phyloP scores from a whole-genome alignment of 768 basidiomycete species.

The Phlebiopsis flavidoalba region DNA sequence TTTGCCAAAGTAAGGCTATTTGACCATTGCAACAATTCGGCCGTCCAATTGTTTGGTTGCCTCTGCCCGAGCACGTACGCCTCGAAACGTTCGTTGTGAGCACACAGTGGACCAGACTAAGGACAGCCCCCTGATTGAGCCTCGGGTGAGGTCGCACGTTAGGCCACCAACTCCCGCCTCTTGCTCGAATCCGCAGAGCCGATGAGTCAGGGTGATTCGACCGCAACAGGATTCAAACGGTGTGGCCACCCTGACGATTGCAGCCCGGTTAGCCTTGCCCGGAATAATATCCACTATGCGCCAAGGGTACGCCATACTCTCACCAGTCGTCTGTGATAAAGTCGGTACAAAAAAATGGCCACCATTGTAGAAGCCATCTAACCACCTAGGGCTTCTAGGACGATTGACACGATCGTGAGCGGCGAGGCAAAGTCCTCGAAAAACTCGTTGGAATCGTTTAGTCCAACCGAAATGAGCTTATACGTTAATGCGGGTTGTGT shows the following conservation, averaged over 20 bases:
- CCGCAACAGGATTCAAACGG: constrained; percentile 88
- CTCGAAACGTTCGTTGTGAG: constrained; percentile 92
- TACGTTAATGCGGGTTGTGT: background rate
- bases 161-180: constrained; percentile 52
- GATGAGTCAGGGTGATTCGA: constrained; percentile 93
- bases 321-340: constrained; percentile 94
- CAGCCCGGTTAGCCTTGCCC: background rate
- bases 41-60: constrained; percentile 94
- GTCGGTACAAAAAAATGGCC: constrained; percentile 95
- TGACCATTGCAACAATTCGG: constrained; percentile 61
- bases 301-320: constrained; percentile 19
- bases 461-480: background rate
- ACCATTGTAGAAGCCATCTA: constrained; percentile 94
- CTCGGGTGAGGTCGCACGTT: constrained; percentile 15
- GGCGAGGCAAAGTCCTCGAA: constrained; percentile 81
- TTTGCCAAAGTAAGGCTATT: background rate
- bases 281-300: background rate
- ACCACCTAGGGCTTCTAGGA: constrained; percentile 82
- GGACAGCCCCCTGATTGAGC: constrained; percentile 48
- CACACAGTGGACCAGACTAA: constrained; percentile 40
- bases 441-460: constrained; percentile 77
- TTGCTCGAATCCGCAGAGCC: constrained; percentile 67
- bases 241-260: constrained; percentile 78
- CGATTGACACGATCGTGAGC: constrained; percentile 68
- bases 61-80: constrained; percentile 88